Evolutionary conservation across 352 stramenopile species (phyloP).

Genomic region (Blastocystis sp.): DNA sequence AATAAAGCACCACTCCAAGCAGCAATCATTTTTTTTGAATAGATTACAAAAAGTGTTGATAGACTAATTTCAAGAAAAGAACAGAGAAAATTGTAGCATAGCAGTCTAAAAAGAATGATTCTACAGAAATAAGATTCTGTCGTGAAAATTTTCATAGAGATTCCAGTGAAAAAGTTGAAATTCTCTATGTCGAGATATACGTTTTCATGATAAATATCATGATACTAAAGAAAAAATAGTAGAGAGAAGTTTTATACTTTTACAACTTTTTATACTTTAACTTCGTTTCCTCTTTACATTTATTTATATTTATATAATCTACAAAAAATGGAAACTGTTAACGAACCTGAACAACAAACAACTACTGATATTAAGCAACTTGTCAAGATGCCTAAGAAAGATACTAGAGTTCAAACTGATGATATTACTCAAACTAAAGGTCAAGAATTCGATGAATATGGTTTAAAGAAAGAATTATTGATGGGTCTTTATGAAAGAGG

Average conservation of each 20-base stretch:
- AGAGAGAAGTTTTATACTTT: conserved; percentile 1
- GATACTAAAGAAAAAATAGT: neutral
- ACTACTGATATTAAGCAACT: conserved; percentile 21
- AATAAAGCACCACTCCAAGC: conserved; percentile 28
- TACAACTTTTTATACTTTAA: neutral
- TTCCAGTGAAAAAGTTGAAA: no score
- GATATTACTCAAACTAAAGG: conserved; percentile 96
- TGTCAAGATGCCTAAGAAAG: conserved; percentile 58
- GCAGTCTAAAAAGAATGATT: neutral
- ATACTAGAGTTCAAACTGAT: conserved; percentile 66
- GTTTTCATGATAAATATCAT: neutral
- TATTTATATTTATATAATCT: conserved; percentile 2
- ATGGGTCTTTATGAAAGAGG: conserved; percentile 99
- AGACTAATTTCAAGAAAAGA: no score
- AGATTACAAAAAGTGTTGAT: neutral
- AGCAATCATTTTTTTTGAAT: conserved; percentile 21
- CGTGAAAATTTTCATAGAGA: no score
- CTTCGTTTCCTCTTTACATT: neutral
- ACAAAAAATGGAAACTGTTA: no score
- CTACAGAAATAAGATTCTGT: neutral
- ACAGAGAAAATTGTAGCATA: neutral
- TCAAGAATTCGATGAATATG: conserved; percentile 98
- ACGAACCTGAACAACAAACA: no score
- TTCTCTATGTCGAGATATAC: no score
- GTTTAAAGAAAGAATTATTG: conserved; percentile 89